Conservation (phyloP, 176 grass and related monocot species). For the Cenchrus americanus region DNA sequence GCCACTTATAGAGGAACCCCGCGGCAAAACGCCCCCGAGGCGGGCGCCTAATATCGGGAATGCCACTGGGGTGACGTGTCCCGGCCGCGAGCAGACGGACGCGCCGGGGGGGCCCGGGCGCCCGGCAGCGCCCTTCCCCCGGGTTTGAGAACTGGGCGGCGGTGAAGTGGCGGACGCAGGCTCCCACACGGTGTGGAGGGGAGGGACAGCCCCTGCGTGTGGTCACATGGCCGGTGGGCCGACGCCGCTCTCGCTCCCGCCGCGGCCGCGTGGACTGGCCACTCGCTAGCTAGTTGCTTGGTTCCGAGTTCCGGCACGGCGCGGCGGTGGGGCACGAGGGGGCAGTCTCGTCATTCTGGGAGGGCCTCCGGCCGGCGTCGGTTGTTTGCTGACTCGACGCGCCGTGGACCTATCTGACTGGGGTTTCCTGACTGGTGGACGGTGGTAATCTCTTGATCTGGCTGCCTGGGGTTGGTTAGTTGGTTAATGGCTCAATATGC, state of each 20-base stretch:
- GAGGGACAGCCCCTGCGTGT: conserved; percentile 42
- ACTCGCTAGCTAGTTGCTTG: neutral
- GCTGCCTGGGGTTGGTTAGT: neutral
- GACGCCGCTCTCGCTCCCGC: neutral
- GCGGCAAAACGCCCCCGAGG: neutral
- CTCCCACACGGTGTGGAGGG: neutral
- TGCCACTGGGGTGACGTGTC: conserved; percentile 17
- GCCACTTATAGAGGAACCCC: neutral
- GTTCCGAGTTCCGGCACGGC: no score
- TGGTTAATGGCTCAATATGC: neutral
- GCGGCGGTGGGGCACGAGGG: conserved; percentile 25
- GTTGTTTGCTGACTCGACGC: neutral
- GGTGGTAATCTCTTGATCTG: neutral
- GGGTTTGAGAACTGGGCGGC: no score
- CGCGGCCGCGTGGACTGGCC: conserved; percentile 20
- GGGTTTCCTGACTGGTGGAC: no score
- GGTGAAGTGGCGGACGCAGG: no score
- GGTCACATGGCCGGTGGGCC: conserved; percentile 38
- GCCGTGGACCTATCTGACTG: neutral
- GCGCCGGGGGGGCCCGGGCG: no score
- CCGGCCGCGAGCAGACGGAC: neutral
- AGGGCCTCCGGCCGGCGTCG: neutral
- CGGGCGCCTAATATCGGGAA: neutral
- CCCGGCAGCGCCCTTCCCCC: neutral
- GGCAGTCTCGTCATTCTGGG: neutral